phyloP scores from a whole-genome alignment of 163 green algal species.

The Scenedesmus sp. region DNA sequence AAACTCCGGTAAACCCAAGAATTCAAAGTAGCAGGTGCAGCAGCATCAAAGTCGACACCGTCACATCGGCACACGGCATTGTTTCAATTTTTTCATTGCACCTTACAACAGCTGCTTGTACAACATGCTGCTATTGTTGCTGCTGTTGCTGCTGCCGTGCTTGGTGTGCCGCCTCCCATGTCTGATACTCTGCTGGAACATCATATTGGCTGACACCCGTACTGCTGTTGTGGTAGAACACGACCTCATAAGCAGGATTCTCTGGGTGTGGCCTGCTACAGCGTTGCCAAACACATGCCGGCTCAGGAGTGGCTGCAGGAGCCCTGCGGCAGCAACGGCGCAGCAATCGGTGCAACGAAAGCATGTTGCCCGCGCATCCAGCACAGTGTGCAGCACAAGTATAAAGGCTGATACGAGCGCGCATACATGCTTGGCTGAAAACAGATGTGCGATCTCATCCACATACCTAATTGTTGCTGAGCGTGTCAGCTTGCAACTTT shows the following conservation, averaged over 20 bases:
- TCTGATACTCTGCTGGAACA: constrained; percentile 59
- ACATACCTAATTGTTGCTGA: neutral
- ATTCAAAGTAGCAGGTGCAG: neutral
- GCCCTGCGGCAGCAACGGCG: neutral
- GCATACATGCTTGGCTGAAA: too few species aligned
- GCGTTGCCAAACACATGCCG: constrained; percentile 56
- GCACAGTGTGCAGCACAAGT: too few species aligned
- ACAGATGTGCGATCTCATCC: too few species aligned
- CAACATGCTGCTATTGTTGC: neutral
- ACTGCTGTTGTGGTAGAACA: constrained; percentile 64
- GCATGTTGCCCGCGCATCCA: too few species aligned
- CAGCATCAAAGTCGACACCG: neutral
- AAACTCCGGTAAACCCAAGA: neutral
- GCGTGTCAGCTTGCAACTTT: neutral
- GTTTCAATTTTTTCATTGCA: too few species aligned
- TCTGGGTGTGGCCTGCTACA: constrained; percentile 53
- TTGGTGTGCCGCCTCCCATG: constrained; percentile 1
- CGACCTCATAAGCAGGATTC: constrained; percentile 55
- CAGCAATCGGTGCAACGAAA: neutral
- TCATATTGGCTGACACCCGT: constrained; percentile 68
- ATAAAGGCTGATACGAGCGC: too few species aligned
- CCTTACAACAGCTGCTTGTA: constrained; percentile 20
- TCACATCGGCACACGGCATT: too few species aligned
- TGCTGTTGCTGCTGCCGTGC: neutral
- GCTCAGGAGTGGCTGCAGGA: neutral